Evolutionary conservation across 2,329 filamentous ascomycete species (phyloP).

Genomic region (Diplodia corticola): DNA sequence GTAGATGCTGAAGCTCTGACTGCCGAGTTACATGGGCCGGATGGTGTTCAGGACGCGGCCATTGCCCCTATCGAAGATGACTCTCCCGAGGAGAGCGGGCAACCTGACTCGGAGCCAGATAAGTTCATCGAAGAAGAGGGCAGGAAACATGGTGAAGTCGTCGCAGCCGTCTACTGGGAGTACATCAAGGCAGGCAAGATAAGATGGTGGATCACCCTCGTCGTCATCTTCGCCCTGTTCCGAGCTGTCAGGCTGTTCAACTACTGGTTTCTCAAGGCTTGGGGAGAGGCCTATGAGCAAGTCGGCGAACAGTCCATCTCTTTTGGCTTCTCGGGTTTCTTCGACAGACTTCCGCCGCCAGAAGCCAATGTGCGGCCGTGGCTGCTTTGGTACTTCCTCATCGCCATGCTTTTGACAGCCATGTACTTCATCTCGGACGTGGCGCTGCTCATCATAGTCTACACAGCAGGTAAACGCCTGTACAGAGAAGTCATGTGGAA

Average conservation of each 20-base stretch:
- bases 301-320: not conserved
- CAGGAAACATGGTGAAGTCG: constrained; percentile 72
- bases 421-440: constrained; percentile 61
- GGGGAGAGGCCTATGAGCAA: constrained; percentile 72
- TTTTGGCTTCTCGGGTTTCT: not conserved
- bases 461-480: constrained; percentile 72
- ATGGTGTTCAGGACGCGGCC: not conserved
- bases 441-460: constrained; percentile 74
- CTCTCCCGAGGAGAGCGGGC: constrained; percentile 27
- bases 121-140: constrained; percentile 81
- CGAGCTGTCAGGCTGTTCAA: constrained; percentile 66
- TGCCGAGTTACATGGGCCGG: constrained; percentile 6
- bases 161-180: constrained; percentile 75
- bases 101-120: constrained; percentile 48
- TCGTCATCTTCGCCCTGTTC: constrained; percentile 63
- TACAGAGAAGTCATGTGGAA: constrained; percentile 71
- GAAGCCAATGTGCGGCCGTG: constrained; percentile 68
- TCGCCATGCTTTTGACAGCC: constrained; percentile 46
- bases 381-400: constrained; percentile 67
- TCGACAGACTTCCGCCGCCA: constrained; percentile 63
- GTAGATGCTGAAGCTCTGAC: constrained; percentile 32
- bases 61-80: constrained; percentile 22
- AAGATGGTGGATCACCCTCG: constrained; percentile 68
- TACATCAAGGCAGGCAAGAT: constrained; percentile 81
- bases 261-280: constrained; percentile 81